Conservation (phyloP, 2,329 filamentous ascomycete genomes). For the Hypocreales sp. region DNA sequence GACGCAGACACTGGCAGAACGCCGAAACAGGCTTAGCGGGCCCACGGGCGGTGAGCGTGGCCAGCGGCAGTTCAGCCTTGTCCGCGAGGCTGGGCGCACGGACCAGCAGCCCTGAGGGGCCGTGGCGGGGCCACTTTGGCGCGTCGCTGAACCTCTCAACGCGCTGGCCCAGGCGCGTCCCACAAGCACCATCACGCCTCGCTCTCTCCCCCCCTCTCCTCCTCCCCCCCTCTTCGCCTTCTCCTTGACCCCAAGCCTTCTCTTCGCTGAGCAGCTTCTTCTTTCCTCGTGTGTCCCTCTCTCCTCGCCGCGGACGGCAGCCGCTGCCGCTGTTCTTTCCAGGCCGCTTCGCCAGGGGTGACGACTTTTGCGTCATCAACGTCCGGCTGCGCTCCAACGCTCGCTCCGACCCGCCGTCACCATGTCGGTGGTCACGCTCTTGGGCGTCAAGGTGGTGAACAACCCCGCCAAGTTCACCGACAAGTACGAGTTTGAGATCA, state of each 20-base stretch:
- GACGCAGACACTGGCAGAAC: too few species aligned
- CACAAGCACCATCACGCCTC: conserved; percentile 1
- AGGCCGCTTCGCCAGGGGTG: too few species aligned
- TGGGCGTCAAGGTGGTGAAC: conserved; percentile 92
- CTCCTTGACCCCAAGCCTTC: background rate
- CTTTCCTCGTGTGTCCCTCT: conserved; percentile 1
- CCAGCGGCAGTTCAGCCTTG: too few species aligned
- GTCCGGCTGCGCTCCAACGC: too few species aligned
- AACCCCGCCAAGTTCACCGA: conserved; percentile 91
- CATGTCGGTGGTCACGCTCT: conserved; percentile 93
- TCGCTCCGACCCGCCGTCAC: conserved; percentile 9
- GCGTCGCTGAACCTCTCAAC: conserved; percentile 18
- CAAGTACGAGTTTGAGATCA: conserved; percentile 95
- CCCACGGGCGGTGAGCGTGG: conserved; percentile 5
- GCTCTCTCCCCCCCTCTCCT: conserved; percentile 1
- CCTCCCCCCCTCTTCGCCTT: background rate
- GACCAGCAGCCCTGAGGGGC: too few species aligned
- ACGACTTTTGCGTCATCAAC: too few species aligned
- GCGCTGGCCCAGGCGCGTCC: conserved; percentile 14
- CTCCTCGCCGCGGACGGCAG: too few species aligned
- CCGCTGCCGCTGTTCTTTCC: too few species aligned
- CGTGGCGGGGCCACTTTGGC: too few species aligned
- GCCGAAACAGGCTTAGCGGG: conserved; percentile 2
- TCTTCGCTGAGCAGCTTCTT: too few species aligned
- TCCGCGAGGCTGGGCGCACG: too few species aligned